phyloP scores from a whole-genome alignment of 1,284 basidiomycete genomes.

The Ganoderma lucidum region DNA sequence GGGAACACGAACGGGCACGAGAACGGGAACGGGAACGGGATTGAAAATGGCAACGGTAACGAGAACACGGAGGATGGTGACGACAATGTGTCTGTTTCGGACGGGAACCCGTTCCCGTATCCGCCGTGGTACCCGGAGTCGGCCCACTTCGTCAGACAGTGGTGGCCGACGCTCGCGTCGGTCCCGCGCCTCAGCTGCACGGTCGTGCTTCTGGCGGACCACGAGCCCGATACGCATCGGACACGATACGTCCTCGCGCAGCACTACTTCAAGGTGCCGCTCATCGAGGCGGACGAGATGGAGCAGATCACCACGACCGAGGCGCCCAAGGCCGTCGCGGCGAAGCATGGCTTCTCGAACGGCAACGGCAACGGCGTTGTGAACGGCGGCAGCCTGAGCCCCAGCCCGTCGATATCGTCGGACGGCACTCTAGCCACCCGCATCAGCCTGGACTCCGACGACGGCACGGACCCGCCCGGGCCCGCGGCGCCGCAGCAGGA shows the following conservation, averaged over 20 bases:
- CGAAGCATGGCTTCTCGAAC: conserved; percentile 8
- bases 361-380: conserved; percentile 6
- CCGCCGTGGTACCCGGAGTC: conserved; percentile 69
- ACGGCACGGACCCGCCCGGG: background rate
- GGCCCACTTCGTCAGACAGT: conserved; percentile 79
- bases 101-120: conserved; percentile 37
- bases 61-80: conserved; percentile 17
- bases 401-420: conserved; percentile 15
- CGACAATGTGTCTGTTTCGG: conserved; percentile 19
- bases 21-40: background rate
- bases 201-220: conserved; percentile 69
- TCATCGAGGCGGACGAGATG: conserved; percentile 34
- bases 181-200: conserved; percentile 74
- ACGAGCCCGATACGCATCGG: conserved; percentile 62
- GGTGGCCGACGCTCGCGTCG: conserved; percentile 73
- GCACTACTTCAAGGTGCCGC: conserved; percentile 76
- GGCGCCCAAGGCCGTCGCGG: conserved; percentile 22
- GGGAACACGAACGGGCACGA: background rate
- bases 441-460: background rate
- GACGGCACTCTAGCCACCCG: background rate
- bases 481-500: conserved; percentile 6
- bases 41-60: background rate
- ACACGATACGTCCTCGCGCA: conserved; percentile 74
- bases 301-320: conserved; percentile 16
- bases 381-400: conserved; percentile 3